Conservation (phyloP, 176 grass and related monocot genomes). For the Phoenix dactylifera region DNA sequence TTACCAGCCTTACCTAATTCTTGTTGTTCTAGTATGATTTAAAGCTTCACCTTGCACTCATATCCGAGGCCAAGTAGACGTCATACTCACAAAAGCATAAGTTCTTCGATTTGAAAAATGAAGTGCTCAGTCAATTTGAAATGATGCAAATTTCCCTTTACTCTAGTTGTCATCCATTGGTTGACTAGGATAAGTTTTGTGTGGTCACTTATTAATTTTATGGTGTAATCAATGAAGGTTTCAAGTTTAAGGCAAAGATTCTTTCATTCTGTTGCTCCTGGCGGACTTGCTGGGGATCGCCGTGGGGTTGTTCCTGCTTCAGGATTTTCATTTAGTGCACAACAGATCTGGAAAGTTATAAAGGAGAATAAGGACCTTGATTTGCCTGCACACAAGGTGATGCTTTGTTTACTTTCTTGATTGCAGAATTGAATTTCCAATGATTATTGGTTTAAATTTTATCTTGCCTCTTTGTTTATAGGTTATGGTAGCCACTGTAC, state of each 20-base stretch:
- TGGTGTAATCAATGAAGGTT: constrained; percentile 33
- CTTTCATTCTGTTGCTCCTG: constrained; percentile 89
- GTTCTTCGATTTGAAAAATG: too few species aligned
- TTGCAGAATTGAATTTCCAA: too few species aligned
- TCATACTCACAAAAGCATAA: too few species aligned
- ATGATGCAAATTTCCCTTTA: too few species aligned
- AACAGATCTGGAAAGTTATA: constrained; percentile 96
- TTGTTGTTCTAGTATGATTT: too few species aligned
- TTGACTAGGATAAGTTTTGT: too few species aligned
- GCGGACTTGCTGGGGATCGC: constrained; percentile 93
- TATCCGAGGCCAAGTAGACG: too few species aligned
- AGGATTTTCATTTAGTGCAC: constrained; percentile 92
- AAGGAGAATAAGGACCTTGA: constrained; percentile 99
- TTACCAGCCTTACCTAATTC: too few species aligned
- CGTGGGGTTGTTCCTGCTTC: constrained; percentile 91
- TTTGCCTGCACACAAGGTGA: constrained; percentile 95
- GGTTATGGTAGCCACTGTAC: constrained; percentile 99
- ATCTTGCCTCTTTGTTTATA: constrained; percentile 25
- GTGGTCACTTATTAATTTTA: too few species aligned
- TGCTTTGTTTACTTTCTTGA: background rate
- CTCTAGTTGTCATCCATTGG: too few species aligned
- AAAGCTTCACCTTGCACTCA: too few species aligned
- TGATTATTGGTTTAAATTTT: background rate
- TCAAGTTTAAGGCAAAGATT: constrained; percentile 83
- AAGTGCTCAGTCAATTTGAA: too few species aligned